Conservation (phyloP, 2,329 filamentous ascomycete genomes). For the Chrysoporthe puriensis region DNA sequence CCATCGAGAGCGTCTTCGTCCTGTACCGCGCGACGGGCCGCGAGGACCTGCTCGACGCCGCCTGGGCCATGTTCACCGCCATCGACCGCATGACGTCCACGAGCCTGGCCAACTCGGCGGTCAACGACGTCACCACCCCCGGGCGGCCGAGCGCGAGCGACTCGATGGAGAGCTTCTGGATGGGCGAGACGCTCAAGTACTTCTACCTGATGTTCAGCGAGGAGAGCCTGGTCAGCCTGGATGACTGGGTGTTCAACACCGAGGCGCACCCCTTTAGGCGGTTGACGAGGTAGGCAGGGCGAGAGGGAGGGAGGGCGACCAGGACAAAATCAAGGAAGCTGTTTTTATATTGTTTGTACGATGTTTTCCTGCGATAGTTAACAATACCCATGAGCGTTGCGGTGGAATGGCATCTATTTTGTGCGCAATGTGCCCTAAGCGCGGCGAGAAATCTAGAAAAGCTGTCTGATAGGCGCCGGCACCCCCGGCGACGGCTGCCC, state of each 20-base stretch:
- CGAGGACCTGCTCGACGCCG: slow-evolving; percentile 20
- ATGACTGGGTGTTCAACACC: slow-evolving; percentile 28
- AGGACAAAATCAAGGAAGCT: not conserved
- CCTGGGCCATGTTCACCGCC: slow-evolving; percentile 28
- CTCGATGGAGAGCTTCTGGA: slow-evolving; percentile 30
- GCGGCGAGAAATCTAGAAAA: no score
- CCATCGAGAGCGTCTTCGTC: slow-evolving; percentile 28
- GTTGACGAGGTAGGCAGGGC: not conserved
- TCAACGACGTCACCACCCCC: slow-evolving; percentile 18
- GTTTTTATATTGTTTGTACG: not conserved
- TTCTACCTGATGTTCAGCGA: slow-evolving; percentile 27
- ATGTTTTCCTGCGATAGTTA: not conserved
- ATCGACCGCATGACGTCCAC: slow-evolving; percentile 20
- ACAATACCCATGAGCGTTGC: slow-evolving; percentile 3
- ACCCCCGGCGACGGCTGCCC: no score
- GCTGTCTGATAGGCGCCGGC: no score
- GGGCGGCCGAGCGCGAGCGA: slow-evolving; percentile 14
- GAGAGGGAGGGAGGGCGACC: not conserved
- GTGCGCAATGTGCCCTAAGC: not conserved
- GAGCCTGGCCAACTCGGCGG: slow-evolving; percentile 20
- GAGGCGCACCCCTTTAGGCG: slow-evolving; percentile 28
- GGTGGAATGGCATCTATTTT: not conserved
- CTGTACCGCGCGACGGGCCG: slow-evolving; percentile 24
- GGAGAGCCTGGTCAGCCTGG: slow-evolving; percentile 16
- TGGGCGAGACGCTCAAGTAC: slow-evolving; percentile 29